Conservation (phyloP, 495 filamentous ascomycete genomes). For the Penicillium malachiteum region DNA sequence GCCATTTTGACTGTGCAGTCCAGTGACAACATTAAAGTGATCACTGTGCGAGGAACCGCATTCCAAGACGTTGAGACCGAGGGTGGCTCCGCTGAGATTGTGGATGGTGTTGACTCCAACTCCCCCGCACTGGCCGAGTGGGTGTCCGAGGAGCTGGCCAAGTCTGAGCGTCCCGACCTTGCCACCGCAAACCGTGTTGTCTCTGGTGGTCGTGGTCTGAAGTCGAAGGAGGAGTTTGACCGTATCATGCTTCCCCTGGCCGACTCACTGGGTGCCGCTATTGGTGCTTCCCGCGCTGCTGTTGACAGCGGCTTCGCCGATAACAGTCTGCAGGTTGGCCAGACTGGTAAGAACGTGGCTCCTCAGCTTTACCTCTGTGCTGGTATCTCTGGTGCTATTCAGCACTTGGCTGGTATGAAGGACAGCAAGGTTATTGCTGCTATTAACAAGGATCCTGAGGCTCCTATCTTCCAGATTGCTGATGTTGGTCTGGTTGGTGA, state of each 20-base stretch:
- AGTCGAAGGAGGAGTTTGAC: constrained; percentile 97
- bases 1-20: constrained; percentile 97
- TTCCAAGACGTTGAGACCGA: constrained; percentile 60
- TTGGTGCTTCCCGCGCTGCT: constrained; percentile 90
- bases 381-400: constrained; percentile 94
- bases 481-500: constrained; percentile 95
- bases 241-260: constrained; percentile 85
- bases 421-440: constrained; percentile 99
- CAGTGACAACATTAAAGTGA: constrained; percentile 77
- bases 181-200: constrained; percentile 85
- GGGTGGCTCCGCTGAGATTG: constrained; percentile 49
- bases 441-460: constrained; percentile 97
- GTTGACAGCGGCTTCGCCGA: constrained; percentile 99
- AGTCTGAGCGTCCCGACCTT: constrained; percentile 92
- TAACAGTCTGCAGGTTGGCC: constrained; percentile 96
- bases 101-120: constrained; percentile 57
- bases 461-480: constrained; percentile 96
- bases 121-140: constrained; percentile 71
- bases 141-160: constrained; percentile 90
- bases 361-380: constrained; percentile 94
- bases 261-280: constrained; percentile 86
- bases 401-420: constrained; percentile 99
- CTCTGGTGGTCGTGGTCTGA: constrained; percentile 89
- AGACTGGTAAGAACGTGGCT: constrained; percentile 97
- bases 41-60: constrained; percentile 90